Percentiles rank a stretch among this genome's conserved stretches.
Evolutionary conservation across 2,329 filamentous ascomycete species (phyloP).

Genomic region (Periconia macrospinosa): DNA sequence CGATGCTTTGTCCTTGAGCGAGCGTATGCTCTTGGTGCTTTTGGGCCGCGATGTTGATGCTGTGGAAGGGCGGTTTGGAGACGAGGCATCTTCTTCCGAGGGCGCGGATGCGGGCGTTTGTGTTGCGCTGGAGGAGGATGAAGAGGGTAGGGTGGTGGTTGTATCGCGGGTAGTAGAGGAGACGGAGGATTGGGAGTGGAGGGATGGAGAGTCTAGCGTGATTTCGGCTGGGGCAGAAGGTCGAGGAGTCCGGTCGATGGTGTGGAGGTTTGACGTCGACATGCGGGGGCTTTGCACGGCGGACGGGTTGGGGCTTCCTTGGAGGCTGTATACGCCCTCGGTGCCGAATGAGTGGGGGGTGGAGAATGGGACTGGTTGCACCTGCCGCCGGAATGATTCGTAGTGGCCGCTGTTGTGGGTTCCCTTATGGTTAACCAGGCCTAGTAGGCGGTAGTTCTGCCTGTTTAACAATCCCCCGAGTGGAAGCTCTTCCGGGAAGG

Average conservation of each 20-base stretch:
- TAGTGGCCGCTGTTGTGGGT: conserved; percentile 97
- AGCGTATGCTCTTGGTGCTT: conserved; percentile 26
- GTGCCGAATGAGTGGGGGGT: conserved; percentile 79
- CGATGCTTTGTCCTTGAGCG: conserved; percentile 36
- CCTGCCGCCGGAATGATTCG: conserved; percentile 90
- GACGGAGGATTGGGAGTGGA: conserved; percentile 37
- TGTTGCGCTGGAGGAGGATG: conserved; percentile 15
- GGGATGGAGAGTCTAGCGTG: conserved; percentile 32
- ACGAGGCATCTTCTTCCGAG: conserved; percentile 25
- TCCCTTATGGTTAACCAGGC: conserved; percentile 90
- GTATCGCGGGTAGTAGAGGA: conserved; percentile 31
- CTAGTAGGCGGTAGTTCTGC: conserved; percentile 80
- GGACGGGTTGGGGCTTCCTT: conserved; percentile 54
- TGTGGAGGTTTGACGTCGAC: conserved; percentile 34
- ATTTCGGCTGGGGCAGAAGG: conserved; percentile 21
- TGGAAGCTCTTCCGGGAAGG: conserved; percentile 84
- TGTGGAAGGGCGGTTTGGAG: conserved; percentile 16
- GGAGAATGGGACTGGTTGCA: conserved; percentile 75
- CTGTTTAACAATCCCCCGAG: conserved; percentile 78
- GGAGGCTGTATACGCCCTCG: conserved; percentile 70
- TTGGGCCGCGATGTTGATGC: conserved; percentile 24
- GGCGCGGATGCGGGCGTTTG: conserved; percentile 18
- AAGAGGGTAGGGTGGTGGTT: conserved; percentile 33
- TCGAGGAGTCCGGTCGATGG: conserved; percentile 21
- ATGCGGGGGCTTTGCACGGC: conserved; percentile 52